These are phyloP conservation scores for Phytophthora cactorum DNA, from an alignment of 352 stramenopile species.

Conservation along the genomic window DNA sequence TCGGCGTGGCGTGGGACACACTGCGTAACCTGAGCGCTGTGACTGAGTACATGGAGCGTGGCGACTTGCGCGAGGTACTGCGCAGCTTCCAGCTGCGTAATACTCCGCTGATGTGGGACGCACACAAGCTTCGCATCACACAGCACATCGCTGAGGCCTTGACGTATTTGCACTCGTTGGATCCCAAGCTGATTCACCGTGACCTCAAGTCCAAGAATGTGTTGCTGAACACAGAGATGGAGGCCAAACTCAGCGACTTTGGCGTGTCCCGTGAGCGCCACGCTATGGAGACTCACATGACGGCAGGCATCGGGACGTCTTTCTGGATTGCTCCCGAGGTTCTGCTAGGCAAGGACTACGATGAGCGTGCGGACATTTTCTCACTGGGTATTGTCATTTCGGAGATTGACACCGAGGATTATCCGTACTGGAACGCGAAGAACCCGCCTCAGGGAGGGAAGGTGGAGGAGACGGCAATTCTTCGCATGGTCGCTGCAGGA, in stretches of 20 bases:
- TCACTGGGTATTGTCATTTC: slow-evolving; percentile 59
- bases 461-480: slow-evolving; percentile 58
- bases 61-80: slow-evolving; percentile 69
- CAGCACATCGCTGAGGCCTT: slow-evolving; percentile 67
- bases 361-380: slow-evolving; percentile 65
- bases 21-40: slow-evolving; percentile 61
- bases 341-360: slow-evolving; percentile 58
- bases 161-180: slow-evolving; percentile 70
- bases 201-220: slow-evolving; percentile 84
- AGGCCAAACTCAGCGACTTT: slow-evolving; percentile 84
- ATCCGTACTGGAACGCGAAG: slow-evolving; percentile 67
- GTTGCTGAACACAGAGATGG: slow-evolving; percentile 63
- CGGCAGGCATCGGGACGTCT: slow-evolving; percentile 64
- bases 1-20: slow-evolving; percentile 71
- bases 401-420: slow-evolving; percentile 66
- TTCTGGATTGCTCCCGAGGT: slow-evolving; percentile 82
- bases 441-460: slow-evolving; percentile 54
- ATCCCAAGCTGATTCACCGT: slow-evolving; percentile 74
- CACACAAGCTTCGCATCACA: slow-evolving; percentile 59
- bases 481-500: slow-evolving; percentile 69
- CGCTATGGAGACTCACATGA: slow-evolving; percentile 74
- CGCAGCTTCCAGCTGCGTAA: slow-evolving; percentile 53
- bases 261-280: slow-evolving; percentile 66
- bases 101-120: slow-evolving; percentile 50
- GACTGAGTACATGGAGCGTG: slow-evolving; percentile 79